phyloP scores from a whole-genome alignment of 2,329 filamentous ascomycete species.

The Aureobasidium sp. region DNA sequence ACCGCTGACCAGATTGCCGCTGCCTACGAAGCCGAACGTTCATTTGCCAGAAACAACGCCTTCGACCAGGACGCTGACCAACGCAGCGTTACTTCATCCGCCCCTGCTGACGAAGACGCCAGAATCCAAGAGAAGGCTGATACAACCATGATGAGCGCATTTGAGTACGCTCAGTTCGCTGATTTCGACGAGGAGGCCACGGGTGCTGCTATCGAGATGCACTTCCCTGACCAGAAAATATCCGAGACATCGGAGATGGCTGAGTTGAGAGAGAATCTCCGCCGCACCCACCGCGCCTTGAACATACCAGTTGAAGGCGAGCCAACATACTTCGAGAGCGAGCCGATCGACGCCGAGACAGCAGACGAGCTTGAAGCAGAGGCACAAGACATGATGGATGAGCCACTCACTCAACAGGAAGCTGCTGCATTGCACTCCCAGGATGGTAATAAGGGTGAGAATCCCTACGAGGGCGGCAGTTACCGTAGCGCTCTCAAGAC shows the following conservation, averaged over 20 bases:
- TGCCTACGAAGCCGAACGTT: constrained; percentile 7
- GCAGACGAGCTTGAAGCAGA: constrained; percentile 10
- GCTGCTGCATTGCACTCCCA: constrained; percentile 11
- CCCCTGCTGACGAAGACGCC: constrained; percentile 3
- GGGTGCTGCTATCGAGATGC: constrained; percentile 15
- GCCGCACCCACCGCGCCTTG: background rate
- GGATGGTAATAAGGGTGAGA: constrained; percentile 3
- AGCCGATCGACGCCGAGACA: background rate
- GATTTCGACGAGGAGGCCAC: constrained; percentile 10
- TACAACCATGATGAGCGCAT: constrained; percentile 8
- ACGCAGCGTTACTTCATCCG: background rate
- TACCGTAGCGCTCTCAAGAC: constrained; percentile 8
- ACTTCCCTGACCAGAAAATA: background rate
- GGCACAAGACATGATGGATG: constrained; percentile 10
- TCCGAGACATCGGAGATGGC: constrained; percentile 5
- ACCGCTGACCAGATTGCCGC: constrained; percentile 11
- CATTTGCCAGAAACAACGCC: background rate
- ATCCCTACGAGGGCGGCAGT: constrained; percentile 11
- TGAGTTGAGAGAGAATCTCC: constrained; percentile 12
- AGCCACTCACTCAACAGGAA: constrained; percentile 16
- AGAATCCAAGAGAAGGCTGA: constrained; percentile 1
- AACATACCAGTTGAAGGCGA: background rate
- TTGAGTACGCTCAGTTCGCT: constrained; percentile 15
- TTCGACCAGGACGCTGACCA: constrained; percentile 2
- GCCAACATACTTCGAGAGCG: background rate